Evolutionary conservation across 345 rosid species (phyloP), one percentile per base, ranked within the genome.

Genomic region (Bruguiera parviflora): DNA sequence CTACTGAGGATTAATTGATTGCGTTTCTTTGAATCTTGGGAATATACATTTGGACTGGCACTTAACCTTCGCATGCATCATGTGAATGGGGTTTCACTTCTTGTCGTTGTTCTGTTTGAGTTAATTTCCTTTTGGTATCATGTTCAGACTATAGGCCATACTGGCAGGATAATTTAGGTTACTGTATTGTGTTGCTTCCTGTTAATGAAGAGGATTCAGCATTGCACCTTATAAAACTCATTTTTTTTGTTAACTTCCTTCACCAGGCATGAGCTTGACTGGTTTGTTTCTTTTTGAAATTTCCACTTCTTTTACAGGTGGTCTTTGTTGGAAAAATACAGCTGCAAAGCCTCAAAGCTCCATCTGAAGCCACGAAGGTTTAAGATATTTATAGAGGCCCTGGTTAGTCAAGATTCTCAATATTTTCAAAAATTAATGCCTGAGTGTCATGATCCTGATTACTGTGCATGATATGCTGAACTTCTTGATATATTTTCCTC

Each of bases 301-400:
- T 27, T 51, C 55, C 37, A 73, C 57, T n/a, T 72, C 37, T 71
- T 74, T 70, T 78, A 60, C 83, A 96, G 99, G 99, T 96, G 99
- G 98, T 90, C 99, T 76, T 84, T 96, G 72, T 81, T 96, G 82
- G 99, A 92, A 80, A 96, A 92, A 77, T 89, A 96, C 77, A 92
- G 97, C 78, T 96, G 96, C 82, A 92, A 91, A 85, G 98, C 98
- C 74, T 96, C 99, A 73, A 96, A 96, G 83, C 98, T 96, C 84
- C 99, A 92, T 79, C 78, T 90, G 67, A 96, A 90, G 83, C 99
- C 98, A 2, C 88, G 99, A 70, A 86, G 98, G 79, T 92, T 90
- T 74, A 96, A 96, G 84, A 78, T 90, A 72, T 96, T 96, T 80
- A 57, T 92, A 75, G 99, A 96, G 78, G 92, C 98, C 66, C 83